These are phyloP conservation scores for Fusarium musae DNA, from an alignment of 2,329 filamentous ascomycete genomes.

Conservation along the genomic window DNA sequence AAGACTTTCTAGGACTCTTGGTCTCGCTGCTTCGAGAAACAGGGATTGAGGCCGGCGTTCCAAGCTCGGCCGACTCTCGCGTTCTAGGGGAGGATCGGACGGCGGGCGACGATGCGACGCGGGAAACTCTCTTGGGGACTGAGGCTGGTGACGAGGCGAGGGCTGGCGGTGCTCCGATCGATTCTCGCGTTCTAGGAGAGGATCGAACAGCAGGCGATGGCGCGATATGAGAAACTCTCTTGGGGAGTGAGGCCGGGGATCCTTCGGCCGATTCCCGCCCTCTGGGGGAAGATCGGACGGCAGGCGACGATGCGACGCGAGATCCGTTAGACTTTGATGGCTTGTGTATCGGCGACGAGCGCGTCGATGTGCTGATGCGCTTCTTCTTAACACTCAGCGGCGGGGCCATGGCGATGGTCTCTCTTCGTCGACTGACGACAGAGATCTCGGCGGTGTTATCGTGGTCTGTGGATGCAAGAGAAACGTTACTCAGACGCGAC, in stretches of 20 bases:
- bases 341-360: background rate
- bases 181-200: background rate
- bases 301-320: background rate
- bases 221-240: background rate
- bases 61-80: too few species aligned
- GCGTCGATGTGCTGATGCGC: background rate
- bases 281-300: conserved; percentile 5
- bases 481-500: conserved; percentile 26
- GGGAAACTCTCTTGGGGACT: too few species aligned
- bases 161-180: background rate
- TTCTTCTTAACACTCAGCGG: background rate
- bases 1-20: background rate
- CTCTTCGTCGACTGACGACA: conserved; percentile 1
- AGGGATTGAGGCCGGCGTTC: too few species aligned
- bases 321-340: background rate
- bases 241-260: background rate
- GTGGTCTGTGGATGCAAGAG: conserved; percentile 8
- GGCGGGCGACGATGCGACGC: too few species aligned
- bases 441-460: conserved; percentile 12
- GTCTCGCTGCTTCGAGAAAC: background rate
- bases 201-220: background rate
- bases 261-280: background rate
- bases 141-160: background rate
- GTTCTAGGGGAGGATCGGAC: too few species aligned
- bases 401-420: conserved; percentile 17